Evolutionary conservation across 306 rosid species (phyloP), one percentile per base, ranked within the genome.

Genomic region (Inga leiocalycina): DNA sequence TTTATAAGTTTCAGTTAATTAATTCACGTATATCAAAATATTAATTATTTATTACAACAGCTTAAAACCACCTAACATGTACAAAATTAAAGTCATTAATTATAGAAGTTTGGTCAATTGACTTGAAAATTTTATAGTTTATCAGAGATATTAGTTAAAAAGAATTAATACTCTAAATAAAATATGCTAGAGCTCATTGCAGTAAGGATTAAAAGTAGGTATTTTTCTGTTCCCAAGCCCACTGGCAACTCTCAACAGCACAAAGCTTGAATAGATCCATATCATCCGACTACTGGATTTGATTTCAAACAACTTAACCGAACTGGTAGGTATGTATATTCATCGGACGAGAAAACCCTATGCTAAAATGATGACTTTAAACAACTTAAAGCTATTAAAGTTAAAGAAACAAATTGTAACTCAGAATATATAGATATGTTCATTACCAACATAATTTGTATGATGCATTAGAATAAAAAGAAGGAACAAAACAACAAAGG

Each of bases 141-240:
- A 37, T 37, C 41, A 37, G 41, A 37, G 41, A 37, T 37, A 37
- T 4, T 37, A 37, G 41, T 37, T 37, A 37, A 5, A 37, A 37
- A 37, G 41, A 37, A 37, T 37, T 37, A 37, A 37, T 37, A 0
- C 41, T 37, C 7, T 37, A 5, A 37, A 37, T 37, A 37, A 37
- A 37, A 0, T 37, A 37, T 37, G 41, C 5, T 37, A 37, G 41
- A 37, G 41, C 41, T 37, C 41, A 37, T 37, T 37, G 7, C 5
- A 0, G 41, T 37, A 48, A 48, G 52, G 5, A 48, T 48, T 48
- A 27, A 13, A 48, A 48, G 52, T 48, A 13, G 15, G 52, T 16
- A 16, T 39, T 79, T 86, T 70, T 79, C 82, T 62, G 82, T 79
- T 86, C 69, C 84, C 27, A 49, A 10, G 84, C 78, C 86, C 84